Base-by-base conservation (phyloP, 352 stramenopile species). In the Pythium brachiatum region DNA sequence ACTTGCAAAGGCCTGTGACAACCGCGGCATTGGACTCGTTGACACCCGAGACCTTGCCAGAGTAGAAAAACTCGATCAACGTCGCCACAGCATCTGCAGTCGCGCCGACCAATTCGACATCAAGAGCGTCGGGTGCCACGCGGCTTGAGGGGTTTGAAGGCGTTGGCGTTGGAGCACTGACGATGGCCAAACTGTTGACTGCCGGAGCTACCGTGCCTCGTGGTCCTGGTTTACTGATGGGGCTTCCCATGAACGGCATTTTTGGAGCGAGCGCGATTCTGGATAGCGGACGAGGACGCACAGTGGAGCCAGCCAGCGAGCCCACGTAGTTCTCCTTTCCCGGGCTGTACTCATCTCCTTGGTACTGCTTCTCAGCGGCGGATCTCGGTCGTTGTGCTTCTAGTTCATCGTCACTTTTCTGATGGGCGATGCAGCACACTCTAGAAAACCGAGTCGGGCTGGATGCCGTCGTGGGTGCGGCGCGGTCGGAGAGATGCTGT, bases 41-140 rank as follows among this genome's bases (percentile, higher is more conserved):
- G 0, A 81, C 48, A 3, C 82, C 64, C 9, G 70, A 64, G 18
- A 78, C 65, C 16, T 74, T 67, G 41, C 74, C 66, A 3, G 72
- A 71, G 63, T 89, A 85, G 23, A 87, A 58, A 48, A 83, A 92
- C 60, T 92, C 82, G 13, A 92, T 58, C 1, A 71, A 43, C 2
- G 69, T 71, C n/a, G 81, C 83, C 0, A 86, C 44, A 1, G 75
- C 77, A 36, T 60, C 72, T n/a, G 80, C 50, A 21, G 64, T 72
- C 1, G 75, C 65, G 5, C 62, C 64, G 16, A 74, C 31, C 21
- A 89, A 64, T 60, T 84, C 64, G 7, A 89, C 72, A 21, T 84
- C 74, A 55, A 83, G 54, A 1, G 75, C 55, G 11, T 64, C 55
- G 47, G 21, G 31, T 2, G 23, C 25, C 8, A 36, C 16, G 0